Conservation (phyloP, 768 basidiomycete species). For the Rhodotorula toruloides region DNA sequence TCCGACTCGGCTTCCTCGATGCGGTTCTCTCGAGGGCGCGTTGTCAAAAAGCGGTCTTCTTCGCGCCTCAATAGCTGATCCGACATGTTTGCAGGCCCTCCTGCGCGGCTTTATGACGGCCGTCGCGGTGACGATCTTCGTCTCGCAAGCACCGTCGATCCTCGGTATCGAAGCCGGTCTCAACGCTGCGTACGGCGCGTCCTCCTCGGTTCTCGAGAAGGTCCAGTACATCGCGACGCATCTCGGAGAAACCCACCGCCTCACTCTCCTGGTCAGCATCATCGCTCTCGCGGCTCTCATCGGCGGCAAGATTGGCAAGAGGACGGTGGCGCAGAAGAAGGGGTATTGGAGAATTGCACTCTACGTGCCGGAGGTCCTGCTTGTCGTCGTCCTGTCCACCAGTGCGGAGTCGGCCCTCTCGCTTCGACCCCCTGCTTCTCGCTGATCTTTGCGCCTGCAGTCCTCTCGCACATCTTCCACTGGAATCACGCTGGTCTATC, state of each 20-base stretch:
- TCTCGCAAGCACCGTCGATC: constrained; percentile 34
- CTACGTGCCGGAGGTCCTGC: constrained; percentile 80
- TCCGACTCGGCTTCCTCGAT: constrained; percentile 44
- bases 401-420: constrained; percentile 52
- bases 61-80: neutral
- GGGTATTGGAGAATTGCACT: constrained; percentile 59
- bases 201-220: constrained; percentile 70
- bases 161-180: constrained; percentile 34
- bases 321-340: constrained; percentile 51
- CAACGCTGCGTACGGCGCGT: neutral
- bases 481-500: constrained; percentile 58
- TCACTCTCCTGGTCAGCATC: constrained; percentile 71
- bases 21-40: constrained; percentile 37
- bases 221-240: constrained; percentile 62
- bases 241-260: constrained; percentile 52
- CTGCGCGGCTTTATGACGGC: constrained; percentile 44
- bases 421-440: neutral
- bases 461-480: constrained; percentile 20
- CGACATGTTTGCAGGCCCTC: constrained; percentile 25
- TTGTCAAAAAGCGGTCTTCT: no score
- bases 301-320: constrained; percentile 52
- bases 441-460: neutral
- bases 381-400: constrained; percentile 78
- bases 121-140: constrained; percentile 40
- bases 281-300: constrained; percentile 64